These are phyloP conservation scores for Neurospora sp. DNA, from an alignment of 495 filamentous ascomycete species.

Conservation along the genomic window DNA sequence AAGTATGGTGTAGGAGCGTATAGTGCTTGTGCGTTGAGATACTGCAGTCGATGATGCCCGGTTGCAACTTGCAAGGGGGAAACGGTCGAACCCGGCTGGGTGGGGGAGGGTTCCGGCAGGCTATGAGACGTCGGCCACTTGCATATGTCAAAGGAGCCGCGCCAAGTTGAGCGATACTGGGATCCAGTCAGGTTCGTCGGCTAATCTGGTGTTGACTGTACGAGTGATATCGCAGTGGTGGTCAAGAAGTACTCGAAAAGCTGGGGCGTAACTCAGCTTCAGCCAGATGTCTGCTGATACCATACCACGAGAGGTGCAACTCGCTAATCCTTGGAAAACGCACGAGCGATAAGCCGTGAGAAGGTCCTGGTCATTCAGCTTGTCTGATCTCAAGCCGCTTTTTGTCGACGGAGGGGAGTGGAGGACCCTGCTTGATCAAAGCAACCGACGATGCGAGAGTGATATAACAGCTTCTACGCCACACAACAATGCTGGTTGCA, in stretches of 20 bases:
- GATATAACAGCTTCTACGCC: background rate
- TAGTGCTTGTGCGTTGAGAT: background rate
- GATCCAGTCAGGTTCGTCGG: slow-evolving; percentile 1
- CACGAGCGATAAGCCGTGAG: background rate
- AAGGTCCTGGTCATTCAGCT: background rate
- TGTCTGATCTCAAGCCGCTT: background rate
- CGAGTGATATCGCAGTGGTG: background rate
- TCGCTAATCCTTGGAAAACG: background rate
- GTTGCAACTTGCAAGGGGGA: background rate
- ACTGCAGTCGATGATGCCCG: background rate
- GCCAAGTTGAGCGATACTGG: slow-evolving; percentile 3
- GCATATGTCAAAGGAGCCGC: slow-evolving; percentile 4
- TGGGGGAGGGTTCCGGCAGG: background rate
- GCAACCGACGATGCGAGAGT: background rate
- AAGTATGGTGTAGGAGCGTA: background rate
- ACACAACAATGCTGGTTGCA: background rate
- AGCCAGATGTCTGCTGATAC: background rate
- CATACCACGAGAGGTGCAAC: background rate
- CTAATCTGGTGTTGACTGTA: slow-evolving; percentile 5
- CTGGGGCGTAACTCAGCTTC: background rate
- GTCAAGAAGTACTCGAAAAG: background rate
- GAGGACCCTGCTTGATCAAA: background rate
- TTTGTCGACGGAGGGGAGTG: background rate
- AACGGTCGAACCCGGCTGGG: background rate
- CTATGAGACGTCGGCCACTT: background rate